Evolutionary conservation across 495 filamentous ascomycete species (phyloP), one percentile per base, ranked within the genome.

Genomic region (Lasiosphaeria ovina): DNA sequence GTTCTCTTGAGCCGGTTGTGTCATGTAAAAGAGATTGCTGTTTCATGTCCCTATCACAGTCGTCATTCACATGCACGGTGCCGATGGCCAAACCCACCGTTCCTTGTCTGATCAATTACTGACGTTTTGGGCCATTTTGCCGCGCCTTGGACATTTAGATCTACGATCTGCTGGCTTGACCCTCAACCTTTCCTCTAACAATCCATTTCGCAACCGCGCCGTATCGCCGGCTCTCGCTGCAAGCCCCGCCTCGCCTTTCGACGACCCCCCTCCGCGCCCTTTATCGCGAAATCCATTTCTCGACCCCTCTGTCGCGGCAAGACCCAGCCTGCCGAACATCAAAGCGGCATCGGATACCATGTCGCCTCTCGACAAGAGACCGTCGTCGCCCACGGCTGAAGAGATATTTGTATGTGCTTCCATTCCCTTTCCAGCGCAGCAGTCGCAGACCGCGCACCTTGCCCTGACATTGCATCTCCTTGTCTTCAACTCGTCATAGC

Each of bases 121-220:
- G 71, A 77, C 73, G 31, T 67, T 42, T 54, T 57, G 65, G 60
- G 64, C 61, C 57, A 24, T 64, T 70, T 70, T 57, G 60, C 60
- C 62, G 54, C 38, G 32, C 38, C 60, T 69, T 67, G 65, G 66
- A 11, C 12, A 65, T 69, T 69, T 72, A 75, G 74, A 74, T 66
- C 73, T 66, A 61, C 72, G 66, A 65, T 78, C 83, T 54, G 73
- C 83, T 40, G 80, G 79, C 51, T 72, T 82, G 68, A 70, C 81
- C 12, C 76, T 86, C 71, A 88, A 86, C 69, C 82, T 94, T 69
- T 83, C 86, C 60, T 98, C 94, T 63, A 98, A 98, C 81, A 98
- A 98, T 69, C 94, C 94, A n/a, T 98, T 98, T 73, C 88, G 94
- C 79, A 96, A 96, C 74, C 89, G 89, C 65, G 87, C 90, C 50